A percentile compares a stretch with the other conserved stretches of the same genome.
Conservation (phyloP, 2,329 filamentous ascomycete species). For the Scytalidium sp. region DNA sequence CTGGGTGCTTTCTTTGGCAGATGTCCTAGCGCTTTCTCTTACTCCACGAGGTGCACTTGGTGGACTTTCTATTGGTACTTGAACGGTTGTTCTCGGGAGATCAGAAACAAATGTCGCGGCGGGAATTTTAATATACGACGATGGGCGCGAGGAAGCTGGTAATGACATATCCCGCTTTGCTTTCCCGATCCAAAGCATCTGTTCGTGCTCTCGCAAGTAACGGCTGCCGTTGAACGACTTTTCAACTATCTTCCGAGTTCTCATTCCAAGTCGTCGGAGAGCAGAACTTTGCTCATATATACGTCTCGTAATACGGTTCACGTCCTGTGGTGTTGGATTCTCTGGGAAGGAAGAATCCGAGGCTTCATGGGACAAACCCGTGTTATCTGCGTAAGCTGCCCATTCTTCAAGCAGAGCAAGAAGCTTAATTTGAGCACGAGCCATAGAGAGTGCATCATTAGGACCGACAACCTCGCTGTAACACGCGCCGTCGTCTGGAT, state of each 20-base stretch:
- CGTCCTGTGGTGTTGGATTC: slow-evolving; percentile 45
- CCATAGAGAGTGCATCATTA: slow-evolving; percentile 53
- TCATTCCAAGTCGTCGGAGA: slow-evolving; percentile 55
- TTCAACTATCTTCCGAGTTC: slow-evolving; percentile 54
- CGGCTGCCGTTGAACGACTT: slow-evolving; percentile 57
- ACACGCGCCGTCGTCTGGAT: slow-evolving; percentile 43
- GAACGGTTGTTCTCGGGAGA: neutral
- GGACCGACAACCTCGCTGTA: slow-evolving; percentile 63
- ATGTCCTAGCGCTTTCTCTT: neutral
- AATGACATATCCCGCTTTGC: neutral
- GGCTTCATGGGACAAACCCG: slow-evolving; percentile 45
- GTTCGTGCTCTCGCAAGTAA: slow-evolving; percentile 60
- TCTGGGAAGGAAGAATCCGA: slow-evolving; percentile 41
- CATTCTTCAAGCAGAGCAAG: slow-evolving; percentile 60
- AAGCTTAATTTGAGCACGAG: slow-evolving; percentile 59
- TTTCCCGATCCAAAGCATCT: slow-evolving; percentile 51
- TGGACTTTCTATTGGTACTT: neutral
- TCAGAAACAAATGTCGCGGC: neutral
- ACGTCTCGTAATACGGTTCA: slow-evolving; percentile 47
- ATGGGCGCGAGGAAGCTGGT: neutral
- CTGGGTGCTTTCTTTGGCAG: neutral
- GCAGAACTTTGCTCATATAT: slow-evolving; percentile 57
- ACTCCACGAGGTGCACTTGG: neutral
- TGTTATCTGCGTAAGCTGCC: slow-evolving; percentile 54
- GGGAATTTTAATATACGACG: neutral